These are phyloP conservation scores for Chenopodium quinoa DNA, from an alignment of 148 eudicot genomes.

Conservation along the genomic window DNA sequence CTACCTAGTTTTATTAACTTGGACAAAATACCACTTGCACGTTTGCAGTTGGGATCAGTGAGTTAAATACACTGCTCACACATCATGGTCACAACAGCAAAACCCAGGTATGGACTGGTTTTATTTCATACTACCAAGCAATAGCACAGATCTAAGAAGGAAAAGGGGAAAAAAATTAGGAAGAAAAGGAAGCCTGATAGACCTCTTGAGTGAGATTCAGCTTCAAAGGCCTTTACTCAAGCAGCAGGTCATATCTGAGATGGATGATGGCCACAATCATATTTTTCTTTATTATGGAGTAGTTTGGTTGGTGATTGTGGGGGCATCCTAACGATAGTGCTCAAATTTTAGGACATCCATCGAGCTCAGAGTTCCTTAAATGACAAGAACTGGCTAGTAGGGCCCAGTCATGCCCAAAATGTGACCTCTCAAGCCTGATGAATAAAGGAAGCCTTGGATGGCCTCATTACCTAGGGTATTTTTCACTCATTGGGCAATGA, in stretches of 20 bases:
- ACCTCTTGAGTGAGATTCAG: background rate
- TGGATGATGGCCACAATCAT: background rate
- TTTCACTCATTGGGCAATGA: background rate
- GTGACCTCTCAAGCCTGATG: background rate
- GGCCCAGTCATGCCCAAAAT: background rate
- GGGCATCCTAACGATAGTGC: background rate
- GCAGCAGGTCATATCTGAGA: background rate
- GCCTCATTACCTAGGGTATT: background rate
- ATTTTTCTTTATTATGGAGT: background rate
- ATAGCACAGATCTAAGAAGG: background rate
- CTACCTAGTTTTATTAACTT: no score
- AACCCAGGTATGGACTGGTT: no score
- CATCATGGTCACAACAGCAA: no score
- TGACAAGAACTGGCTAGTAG: background rate
- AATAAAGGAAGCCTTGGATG: background rate
- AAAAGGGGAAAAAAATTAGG: background rate
- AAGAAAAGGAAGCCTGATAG: background rate
- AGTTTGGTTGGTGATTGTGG: background rate
- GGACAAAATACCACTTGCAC: no score
- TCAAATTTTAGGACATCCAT: background rate
- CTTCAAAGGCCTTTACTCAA: background rate
- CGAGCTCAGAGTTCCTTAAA: background rate
- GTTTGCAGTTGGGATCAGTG: no score
- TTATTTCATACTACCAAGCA: background rate
- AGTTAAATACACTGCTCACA: no score